Percentiles rank a stretch among this genome's conserved stretches.
Evolutionary conservation across 768 basidiomycete genomes (phyloP).

Genomic region (Mycena polygramma): DNA sequence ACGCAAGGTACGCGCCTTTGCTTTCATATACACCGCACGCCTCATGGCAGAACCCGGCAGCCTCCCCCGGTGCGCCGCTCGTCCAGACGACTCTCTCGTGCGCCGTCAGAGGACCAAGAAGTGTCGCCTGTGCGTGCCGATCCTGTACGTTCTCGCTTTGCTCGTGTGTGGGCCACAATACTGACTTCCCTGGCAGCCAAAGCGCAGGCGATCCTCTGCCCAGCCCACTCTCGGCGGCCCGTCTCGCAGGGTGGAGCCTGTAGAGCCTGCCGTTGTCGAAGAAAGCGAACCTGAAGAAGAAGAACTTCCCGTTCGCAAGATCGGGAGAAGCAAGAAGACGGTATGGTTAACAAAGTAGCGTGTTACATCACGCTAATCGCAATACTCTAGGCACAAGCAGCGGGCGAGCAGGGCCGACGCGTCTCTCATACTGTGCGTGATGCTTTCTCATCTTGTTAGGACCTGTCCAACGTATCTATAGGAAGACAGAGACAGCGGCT

Average conservation of each 20-base stretch:
- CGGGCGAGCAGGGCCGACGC: slow-evolving; percentile 66
- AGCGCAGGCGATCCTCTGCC: slow-evolving; percentile 84
- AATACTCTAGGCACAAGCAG: slow-evolving; percentile 58
- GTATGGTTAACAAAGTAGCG: slow-evolving; percentile 49
- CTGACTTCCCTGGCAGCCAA: slow-evolving; percentile 62
- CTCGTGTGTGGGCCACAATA: slow-evolving; percentile 26
- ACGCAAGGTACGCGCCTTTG: slow-evolving; percentile 54
- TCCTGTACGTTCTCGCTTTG: slow-evolving; percentile 60
- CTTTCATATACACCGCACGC: slow-evolving; percentile 1
- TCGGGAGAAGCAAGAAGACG: slow-evolving; percentile 70
- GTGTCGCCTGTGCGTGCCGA: slow-evolving; percentile 60
- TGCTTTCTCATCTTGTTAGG: slow-evolving; percentile 23
- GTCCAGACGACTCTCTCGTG: slow-evolving; percentile 75
- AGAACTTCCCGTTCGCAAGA: slow-evolving; percentile 69
- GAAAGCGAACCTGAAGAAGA: slow-evolving; percentile 86
- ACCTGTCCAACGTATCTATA: slow-evolving; percentile 14
- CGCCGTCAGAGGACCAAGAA: slow-evolving; percentile 60
- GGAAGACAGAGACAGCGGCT: slow-evolving; percentile 76
- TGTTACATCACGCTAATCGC: slow-evolving; percentile 23
- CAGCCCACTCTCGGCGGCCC: slow-evolving; percentile 74
- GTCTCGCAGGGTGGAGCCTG: slow-evolving; percentile 52
- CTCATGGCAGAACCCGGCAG: slow-evolving; percentile 30
- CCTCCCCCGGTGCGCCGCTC: slow-evolving; percentile 61
- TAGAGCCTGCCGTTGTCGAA: slow-evolving; percentile 66
- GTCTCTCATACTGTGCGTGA: slow-evolving; percentile 60